Conservation (phyloP, 441 rosid genomes). For the Gossypium trilobum region DNA sequence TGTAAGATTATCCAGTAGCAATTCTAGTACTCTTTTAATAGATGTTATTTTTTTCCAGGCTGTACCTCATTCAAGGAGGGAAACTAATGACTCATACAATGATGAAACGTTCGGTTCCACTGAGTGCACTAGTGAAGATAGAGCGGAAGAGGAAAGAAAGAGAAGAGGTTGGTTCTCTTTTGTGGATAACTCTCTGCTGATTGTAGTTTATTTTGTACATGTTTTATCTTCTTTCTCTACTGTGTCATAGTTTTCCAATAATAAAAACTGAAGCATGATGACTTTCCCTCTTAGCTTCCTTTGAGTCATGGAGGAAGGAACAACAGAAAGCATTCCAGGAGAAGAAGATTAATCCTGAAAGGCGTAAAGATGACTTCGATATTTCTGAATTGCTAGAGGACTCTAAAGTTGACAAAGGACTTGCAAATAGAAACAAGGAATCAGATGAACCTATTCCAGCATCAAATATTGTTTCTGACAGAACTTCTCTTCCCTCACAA, state of each 20-base stretch:
- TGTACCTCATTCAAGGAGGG: slow-evolving; percentile 55
- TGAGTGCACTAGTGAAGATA: slow-evolving; percentile 64
- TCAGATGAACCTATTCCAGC: slow-evolving; percentile 21
- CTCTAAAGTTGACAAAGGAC: slow-evolving; percentile 48
- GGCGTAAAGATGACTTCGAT: slow-evolving; percentile 53
- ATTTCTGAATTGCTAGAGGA: slow-evolving; percentile 54
- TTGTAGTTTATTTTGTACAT: background rate
- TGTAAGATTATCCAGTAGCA: background rate
- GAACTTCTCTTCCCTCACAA: slow-evolving; percentile 36
- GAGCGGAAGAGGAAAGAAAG: slow-evolving; percentile 92
- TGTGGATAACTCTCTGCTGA: slow-evolving; percentile 8
- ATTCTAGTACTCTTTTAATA: background rate
- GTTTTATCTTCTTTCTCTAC: slow-evolving; percentile 3
- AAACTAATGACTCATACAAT: slow-evolving; percentile 57
- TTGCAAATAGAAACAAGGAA: slow-evolving; percentile 33
- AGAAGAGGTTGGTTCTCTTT: slow-evolving; percentile 63
- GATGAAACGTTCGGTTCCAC: slow-evolving; percentile 97
- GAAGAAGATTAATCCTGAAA: slow-evolving; percentile 54
- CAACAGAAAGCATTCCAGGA: slow-evolving; percentile 81
- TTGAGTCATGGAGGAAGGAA: slow-evolving; percentile 93
- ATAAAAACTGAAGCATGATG: slow-evolving; percentile 21
- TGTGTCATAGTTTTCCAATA: slow-evolving; percentile 14
- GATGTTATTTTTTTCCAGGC: slow-evolving; percentile 47
- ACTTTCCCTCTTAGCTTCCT: slow-evolving; percentile 50
- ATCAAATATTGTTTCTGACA: slow-evolving; percentile 31